Percentiles rank a stretch among this genome's conserved stretches.
These are phyloP conservation scores for Ustilago sp. DNA, from an alignment of 1,284 basidiomycete genomes.

Conservation along the genomic window DNA sequence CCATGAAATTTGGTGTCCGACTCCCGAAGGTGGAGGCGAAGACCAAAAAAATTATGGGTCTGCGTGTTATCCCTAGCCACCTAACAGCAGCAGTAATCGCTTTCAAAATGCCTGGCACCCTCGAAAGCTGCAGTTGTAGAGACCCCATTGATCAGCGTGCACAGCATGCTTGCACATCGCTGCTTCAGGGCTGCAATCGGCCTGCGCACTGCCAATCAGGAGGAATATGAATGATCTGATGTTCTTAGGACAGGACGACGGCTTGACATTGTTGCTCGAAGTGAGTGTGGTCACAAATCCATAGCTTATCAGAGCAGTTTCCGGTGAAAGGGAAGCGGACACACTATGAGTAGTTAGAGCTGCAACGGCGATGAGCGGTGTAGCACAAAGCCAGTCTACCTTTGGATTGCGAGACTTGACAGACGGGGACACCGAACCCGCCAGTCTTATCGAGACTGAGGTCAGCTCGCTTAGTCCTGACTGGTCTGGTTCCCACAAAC, in stretches of 20 bases:
- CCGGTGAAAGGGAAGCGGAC: neutral
- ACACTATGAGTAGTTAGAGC: neutral
- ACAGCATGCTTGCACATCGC: neutral
- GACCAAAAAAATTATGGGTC: neutral
- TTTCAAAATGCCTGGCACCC: neutral
- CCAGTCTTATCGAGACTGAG: too few relatives aligned
- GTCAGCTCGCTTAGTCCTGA: too few relatives aligned
- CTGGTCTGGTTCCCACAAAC: too few relatives aligned
- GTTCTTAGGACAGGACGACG: too few relatives aligned
- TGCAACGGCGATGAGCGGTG: neutral
- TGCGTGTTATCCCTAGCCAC: neutral
- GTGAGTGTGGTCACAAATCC: neutral
- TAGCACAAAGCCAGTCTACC: neutral
- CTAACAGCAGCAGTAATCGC: neutral
- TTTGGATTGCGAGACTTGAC: neutral
- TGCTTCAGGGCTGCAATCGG: neutral
- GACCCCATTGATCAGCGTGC: neutral
- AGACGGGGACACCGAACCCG: slow-evolving; percentile 2
- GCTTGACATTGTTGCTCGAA: too few relatives aligned
- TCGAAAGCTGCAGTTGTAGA: neutral
- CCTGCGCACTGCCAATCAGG: neutral
- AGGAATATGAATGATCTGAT: neutral
- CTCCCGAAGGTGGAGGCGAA: slow-evolving; percentile 30
- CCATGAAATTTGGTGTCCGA: slow-evolving; percentile 11
- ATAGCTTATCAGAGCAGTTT: neutral